Evolutionary conservation across 768 basidiomycete genomes (phyloP), one percentile per base, ranked within the genome.

Genomic region (Aureoboletus auriporus): DNA sequence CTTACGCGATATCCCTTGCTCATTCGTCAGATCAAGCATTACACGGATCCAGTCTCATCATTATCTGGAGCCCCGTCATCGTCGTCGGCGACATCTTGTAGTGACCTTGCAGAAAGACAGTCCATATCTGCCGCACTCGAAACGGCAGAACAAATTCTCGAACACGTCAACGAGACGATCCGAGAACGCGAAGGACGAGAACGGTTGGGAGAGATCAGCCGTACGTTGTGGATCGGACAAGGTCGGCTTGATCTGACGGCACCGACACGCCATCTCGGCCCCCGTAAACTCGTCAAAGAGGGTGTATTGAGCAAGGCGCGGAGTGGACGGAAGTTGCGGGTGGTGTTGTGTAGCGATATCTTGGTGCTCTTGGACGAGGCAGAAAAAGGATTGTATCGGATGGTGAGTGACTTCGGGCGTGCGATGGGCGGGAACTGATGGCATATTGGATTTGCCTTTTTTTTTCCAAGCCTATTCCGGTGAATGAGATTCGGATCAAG

Each of bases 1-100:
- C 84, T 97, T 47, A 96, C 95, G 0, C 78, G 92, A 48, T 99
- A 98, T 62, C 95, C 95, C 0, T 74, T 99, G 0, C 75, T 97
- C 29, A 83, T 97, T 54, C 83, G 83, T 46, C 89, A 91, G 68
- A 89, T 96, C 53, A 64, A 91, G 23, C 78, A 84, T 17, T 89
- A 93, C 62, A 93, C 92, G 2, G 82, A 86, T 23, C 52, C 72
- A 1, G 33, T 6, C 35, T 12, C 46, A 8, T 78, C 80, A 12
- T 12, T 38, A 16, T n/a, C 50, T 1, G 29, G 36, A 2, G 38
- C 11, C 10, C 20, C 13, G 16, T 35, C 52, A 1, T 26, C 49
- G 20, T 26, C 49, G 20, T 43, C 51, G 8, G 39, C 47, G 23
- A 33, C 52, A 0, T 41, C 47, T 5, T 33, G 42, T 38, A 30